Evolutionary conservation across 305 asterid genomes (phyloP), one percentile per base, ranked within the genome.

Genomic region (Lippia alba): DNA sequence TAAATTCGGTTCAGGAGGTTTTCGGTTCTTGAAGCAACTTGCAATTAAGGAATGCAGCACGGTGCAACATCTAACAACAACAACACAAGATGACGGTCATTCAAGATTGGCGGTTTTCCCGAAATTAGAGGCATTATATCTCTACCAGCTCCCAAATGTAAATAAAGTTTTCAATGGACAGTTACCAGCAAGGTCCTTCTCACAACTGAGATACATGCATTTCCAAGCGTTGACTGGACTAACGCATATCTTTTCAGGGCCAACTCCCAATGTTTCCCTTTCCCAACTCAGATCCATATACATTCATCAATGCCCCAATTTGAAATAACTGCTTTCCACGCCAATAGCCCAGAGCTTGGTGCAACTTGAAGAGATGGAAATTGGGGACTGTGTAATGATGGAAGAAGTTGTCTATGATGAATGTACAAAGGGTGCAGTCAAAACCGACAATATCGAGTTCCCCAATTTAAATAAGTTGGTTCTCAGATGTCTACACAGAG

Each of bases 391-490:
- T 14, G 14, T n/a, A 18, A 11, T 0, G 15, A 59, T 78, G 79
- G 40, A 55, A 34, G 46, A 65, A 48, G 61, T 78, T 56, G 61
- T 78, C 30, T 63, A 53, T 20, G 30, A 44, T 30, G 74, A 66
- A 10, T 59, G 69, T 7, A 44, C 8, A 45, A 33, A 56, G 9
- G 63, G n/a, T 8, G 18, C 16, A 8, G 46, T 8, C 45, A 15
- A 49, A 3, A 34, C 12, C 17, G 15, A 18, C 32, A 18, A 56
- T 24, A 45, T 76, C 34, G 33, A 24, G 44, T 80, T 80, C 18
- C 78, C 74, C 46, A 76, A 76, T 15, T 56, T 80, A 45, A 72
- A 66, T 40, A 9, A 34, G 3, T 30, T 80, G 40, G 14, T 9
- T 3, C 76, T 80, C 32, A 2, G 8, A 4, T 9, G 0, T 2